Evolutionary conservation across 1,284 basidiomycete species (phyloP).

Genomic region (Pulchroboletus neoregius): DNA sequence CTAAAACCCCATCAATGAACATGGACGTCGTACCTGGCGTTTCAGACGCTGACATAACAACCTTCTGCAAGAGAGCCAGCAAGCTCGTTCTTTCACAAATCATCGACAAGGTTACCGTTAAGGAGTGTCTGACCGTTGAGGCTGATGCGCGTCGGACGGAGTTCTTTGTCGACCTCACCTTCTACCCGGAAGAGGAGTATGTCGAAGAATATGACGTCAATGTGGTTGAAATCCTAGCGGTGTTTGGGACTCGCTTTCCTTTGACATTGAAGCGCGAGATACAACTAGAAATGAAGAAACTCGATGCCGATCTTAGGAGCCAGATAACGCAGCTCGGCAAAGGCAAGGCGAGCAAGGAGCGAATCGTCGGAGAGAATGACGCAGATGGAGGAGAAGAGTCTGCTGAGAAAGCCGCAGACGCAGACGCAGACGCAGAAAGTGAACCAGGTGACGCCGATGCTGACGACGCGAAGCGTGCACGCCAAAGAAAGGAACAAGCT

Average conservation of each 20-base stretch:
- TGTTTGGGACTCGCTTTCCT: conserved; percentile 78
- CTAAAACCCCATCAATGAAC: conserved; percentile 98
- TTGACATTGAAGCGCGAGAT: conserved; percentile 86
- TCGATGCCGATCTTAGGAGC: conserved; percentile 76
- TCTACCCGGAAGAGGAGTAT: conserved; percentile 90
- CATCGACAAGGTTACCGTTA: conserved; percentile 82
- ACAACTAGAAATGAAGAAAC: conserved; percentile 79
- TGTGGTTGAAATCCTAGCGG: conserved; percentile 69
- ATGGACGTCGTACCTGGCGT: conserved; percentile 66
- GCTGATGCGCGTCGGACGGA: conserved; percentile 71
- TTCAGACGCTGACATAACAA: conserved; percentile 56
- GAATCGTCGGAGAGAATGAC: conserved; percentile 44
- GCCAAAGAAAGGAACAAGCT: conserved; percentile 63
- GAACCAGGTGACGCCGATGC: conserved; percentile 80
- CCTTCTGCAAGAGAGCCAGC: conserved; percentile 90
- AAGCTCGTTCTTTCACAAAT: conserved; percentile 87
- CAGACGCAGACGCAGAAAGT: conserved; percentile 52
- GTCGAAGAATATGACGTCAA: conserved; percentile 80
- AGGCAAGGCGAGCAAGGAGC: conserved; percentile 56
- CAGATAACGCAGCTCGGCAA: conserved; percentile 84
- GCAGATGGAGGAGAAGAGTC: conserved; percentile 39
- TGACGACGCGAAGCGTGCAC: conserved; percentile 66
- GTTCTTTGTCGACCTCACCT: conserved; percentile 79
- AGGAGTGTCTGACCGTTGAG: conserved; percentile 72
- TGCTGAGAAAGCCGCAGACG: conserved; percentile 37